These are phyloP conservation scores for Pigoraptor vietnamica DNA, from an alignment of 78 protist genomes.

Conservation along the genomic window DNA sequence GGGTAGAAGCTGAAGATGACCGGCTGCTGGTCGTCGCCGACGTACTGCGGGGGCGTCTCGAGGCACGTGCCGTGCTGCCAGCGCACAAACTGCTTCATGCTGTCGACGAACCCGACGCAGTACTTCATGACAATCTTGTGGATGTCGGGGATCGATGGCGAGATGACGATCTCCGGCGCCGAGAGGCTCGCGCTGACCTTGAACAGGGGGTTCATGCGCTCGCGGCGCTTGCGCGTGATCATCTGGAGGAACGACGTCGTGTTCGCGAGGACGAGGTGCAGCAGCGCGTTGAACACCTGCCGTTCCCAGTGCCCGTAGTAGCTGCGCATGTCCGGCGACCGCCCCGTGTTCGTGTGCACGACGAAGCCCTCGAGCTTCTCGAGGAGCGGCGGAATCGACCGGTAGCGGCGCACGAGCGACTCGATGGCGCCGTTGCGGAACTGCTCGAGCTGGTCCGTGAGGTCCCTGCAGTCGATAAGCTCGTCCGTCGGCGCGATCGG, in stretches of 20 bases:
- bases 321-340: slow-evolving; percentile 13
- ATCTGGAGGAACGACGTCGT: neutral
- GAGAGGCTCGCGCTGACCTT: slow-evolving; percentile 30
- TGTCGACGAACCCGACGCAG: slow-evolving; percentile 36
- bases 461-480: slow-evolving; percentile 17
- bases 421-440: slow-evolving; percentile 5
- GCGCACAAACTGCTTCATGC: slow-evolving; percentile 49
- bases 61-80: slow-evolving; percentile 84
- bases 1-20: slow-evolving; percentile 31
- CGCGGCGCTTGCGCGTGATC: neutral
- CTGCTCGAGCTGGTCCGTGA: slow-evolving; percentile 21
- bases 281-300: slow-evolving; percentile 39
- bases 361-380: slow-evolving; percentile 58
- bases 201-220: slow-evolving; percentile 35
- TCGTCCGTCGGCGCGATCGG: neutral
- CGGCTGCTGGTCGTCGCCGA: slow-evolving; percentile 39
- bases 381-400: slow-evolving; percentile 41
- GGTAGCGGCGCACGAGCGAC: slow-evolving; percentile 29
- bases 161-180: slow-evolving; percentile 42
- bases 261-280: neutral
- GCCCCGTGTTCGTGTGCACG: slow-evolving; percentile 25
- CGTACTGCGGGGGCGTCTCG: slow-evolving; percentile 27
- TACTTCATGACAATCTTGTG: slow-evolving; percentile 26
- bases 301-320: slow-evolving; percentile 78
- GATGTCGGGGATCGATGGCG: slow-evolving; percentile 51